Conservation (phyloP, 495 filamentous ascomycete species). For the Chlorociboria aeruginascens region DNA sequence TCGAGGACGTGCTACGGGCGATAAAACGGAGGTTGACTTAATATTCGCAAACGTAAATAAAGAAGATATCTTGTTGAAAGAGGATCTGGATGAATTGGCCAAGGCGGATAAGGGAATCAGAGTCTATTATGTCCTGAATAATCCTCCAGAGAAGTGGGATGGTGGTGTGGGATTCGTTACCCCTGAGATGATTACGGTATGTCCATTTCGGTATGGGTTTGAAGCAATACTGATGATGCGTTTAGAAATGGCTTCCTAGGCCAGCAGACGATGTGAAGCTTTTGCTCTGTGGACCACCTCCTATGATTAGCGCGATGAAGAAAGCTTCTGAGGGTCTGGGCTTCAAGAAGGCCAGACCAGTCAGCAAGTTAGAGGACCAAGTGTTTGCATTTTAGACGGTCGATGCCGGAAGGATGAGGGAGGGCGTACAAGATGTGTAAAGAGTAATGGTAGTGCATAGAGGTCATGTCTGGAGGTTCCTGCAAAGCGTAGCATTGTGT, state of each 20-base stretch:
- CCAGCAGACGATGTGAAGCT: slow-evolving; percentile 85
- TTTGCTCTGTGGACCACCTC: slow-evolving; percentile 90
- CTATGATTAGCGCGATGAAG: slow-evolving; percentile 96
- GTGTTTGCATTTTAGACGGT: slow-evolving; percentile 84
- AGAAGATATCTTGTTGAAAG: slow-evolving; percentile 85
- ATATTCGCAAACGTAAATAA: slow-evolving; percentile 93
- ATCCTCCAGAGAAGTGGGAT: slow-evolving; percentile 80
- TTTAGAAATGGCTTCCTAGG: slow-evolving; percentile 67
- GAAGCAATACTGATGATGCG: slow-evolving; percentile 7
- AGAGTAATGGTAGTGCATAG: no score
- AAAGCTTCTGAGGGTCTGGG: slow-evolving; percentile 82
- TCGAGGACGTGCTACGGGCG: slow-evolving; percentile 63
- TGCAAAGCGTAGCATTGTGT: no score
- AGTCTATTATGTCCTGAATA: slow-evolving; percentile 92
- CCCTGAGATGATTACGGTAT: slow-evolving; percentile 86
- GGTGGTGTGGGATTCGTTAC: slow-evolving; percentile 92
- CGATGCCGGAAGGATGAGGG: not conserved
- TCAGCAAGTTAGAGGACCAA: slow-evolving; percentile 95
- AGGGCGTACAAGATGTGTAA: not conserved
- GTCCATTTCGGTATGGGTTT: slow-evolving; percentile 10
- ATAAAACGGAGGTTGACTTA: slow-evolving; percentile 80
- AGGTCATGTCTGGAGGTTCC: no score
- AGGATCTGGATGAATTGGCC: slow-evolving; percentile 72
- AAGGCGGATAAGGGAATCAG: slow-evolving; percentile 68
- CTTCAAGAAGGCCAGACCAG: slow-evolving; percentile 79